Base-by-base conservation (phyloP, 345 rosid species). In the Bruguiera parviflora region DNA sequence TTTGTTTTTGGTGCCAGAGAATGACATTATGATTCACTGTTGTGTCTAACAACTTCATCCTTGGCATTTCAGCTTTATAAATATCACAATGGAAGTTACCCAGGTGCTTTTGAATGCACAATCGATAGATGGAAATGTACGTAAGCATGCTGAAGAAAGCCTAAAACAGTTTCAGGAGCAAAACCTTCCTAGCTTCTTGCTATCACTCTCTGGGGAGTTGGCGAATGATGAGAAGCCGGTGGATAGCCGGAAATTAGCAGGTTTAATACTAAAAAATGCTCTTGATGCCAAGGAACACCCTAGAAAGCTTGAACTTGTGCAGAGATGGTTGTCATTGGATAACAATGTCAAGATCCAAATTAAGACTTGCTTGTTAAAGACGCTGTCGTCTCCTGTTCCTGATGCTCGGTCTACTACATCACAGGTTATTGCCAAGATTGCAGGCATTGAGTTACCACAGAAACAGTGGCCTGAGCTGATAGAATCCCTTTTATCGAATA, bases 401-500 rank as follows among this genome's bases (percentile, higher is more conserved):
- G 59, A 56, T 22, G 59, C 59, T 24, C 29, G 29, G 3, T 56
- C 59, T 21, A 56, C 59, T 22, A 16, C 59, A 24, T 56, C 59
- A 24, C 59, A 56, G 22, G 59, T 56, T 25, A 56, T 56, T 24
- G 59, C 59, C 29, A 56, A 56, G 59, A 20, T 56, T 56, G 59
- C 59, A 10, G 59, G 28, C 28, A 56, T 56, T 20, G 59, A 56
- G 16, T 20, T 56, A 11, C 59, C 59, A 21, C 59, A 56, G 29
- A 56, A 56, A 27, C 59, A 56, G 3, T 56, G 59, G 59, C 59
- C 59, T 56, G 59, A 56, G 59, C 29, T 56, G 6, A 24, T 56
- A 56, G 59, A 29, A 56, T 56, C 59, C 4, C 59, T 56, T 56
- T 20, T 56, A 25, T 56, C 29, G 2, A 56, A 56, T 15, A 56